These are phyloP conservation scores for Fusarium pseudocircinatum DNA, from an alignment of 2,329 filamentous ascomycete genomes.

Conservation along the genomic window DNA sequence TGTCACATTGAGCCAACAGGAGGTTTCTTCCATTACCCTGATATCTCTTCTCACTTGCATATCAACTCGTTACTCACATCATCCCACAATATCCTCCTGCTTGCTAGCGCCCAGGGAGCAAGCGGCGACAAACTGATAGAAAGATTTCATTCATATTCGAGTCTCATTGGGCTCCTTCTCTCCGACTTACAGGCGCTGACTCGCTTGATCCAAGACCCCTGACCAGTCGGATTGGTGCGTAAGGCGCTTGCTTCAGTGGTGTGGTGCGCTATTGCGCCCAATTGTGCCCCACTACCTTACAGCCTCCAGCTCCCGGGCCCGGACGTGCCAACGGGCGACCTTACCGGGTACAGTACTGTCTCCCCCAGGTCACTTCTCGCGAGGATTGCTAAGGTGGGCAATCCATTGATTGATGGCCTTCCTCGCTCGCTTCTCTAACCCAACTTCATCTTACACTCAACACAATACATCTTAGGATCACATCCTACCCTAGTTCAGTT, in stretches of 20 bases:
- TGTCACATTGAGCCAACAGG: slow-evolving; percentile 22
- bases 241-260: slow-evolving; percentile 51
- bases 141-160: slow-evolving; percentile 1
- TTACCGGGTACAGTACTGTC: slow-evolving; percentile 24
- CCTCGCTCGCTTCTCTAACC: slow-evolving; percentile 32
- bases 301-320: slow-evolving; percentile 14
- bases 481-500: slow-evolving; percentile 35
- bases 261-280: slow-evolving; percentile 41
- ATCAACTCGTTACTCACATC: slow-evolving; percentile 6
- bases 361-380: slow-evolving; percentile 23
- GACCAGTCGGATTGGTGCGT: slow-evolving; percentile 48
- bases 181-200: slow-evolving; percentile 45
- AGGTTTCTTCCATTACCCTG: background rate
- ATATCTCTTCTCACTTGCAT: slow-evolving; percentile 12
- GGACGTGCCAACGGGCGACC: slow-evolving; percentile 32
- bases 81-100: slow-evolving; percentile 3
- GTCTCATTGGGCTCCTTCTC: slow-evolving; percentile 28
- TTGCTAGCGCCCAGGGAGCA: slow-evolving; percentile 29
- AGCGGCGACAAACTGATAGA: slow-evolving; percentile 11
- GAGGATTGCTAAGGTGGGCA: slow-evolving; percentile 14
- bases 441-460: slow-evolving; percentile 25
- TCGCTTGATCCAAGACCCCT: slow-evolving; percentile 37
- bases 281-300: slow-evolving; percentile 24
- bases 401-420: slow-evolving; percentile 3
- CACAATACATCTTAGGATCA: slow-evolving; percentile 29